Evolutionary conservation across 1,139 yeast species (phyloP), one percentile per base, ranked within the genome.

Genomic region (Hansenula sp.): DNA sequence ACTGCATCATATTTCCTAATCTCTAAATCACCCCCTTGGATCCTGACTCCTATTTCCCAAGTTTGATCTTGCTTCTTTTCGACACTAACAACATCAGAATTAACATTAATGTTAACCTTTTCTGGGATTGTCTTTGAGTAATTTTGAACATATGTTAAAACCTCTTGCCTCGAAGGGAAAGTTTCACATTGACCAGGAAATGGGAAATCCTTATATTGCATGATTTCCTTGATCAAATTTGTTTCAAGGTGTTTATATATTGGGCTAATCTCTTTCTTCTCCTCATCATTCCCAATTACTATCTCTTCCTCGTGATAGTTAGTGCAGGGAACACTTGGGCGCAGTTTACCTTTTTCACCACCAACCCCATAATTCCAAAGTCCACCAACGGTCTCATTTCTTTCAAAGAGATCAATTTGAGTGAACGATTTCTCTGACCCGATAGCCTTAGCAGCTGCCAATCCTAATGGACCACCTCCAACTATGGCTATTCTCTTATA

Each of bases 391-490:
- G 53, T 53, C 10, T 67, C 49, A 46, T 77, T 64, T 47, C 72
- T 69, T 52, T 77, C 83, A 48, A 69, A 76, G 3, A 71, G 70
- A 42, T 67, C 69, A 45, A 78, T 62, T 29, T 54, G 57, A 12
- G 63, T 62, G 48, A 76, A 74, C 17, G 57, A 53, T 21, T 21
- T 21, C 25, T 21, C 25, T 21, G 5, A 9, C 9, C 25, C 25
- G 9, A 21, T 21, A 6, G 25, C 25, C 25, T 21, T 21, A 6
- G 25, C 25, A 4, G 61, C 56, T 51, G 75, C 80, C n/a, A 63
- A 64, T 10, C 70, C 45, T 29, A 79, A 62, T 1, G 87, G 85
- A 1, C 89, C 89, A 7, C 77, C 84, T 3, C 88, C 88, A 36
- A 79, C 65, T 10, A 74, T 68, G 4, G 77, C 77, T 17, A 74